A percentile compares a stretch with the other conserved stretches of the same genome.
Evolutionary conservation across 1,284 basidiomycete genomes (phyloP).

Genomic region (Cutaneotrichosporon curvatum): DNA sequence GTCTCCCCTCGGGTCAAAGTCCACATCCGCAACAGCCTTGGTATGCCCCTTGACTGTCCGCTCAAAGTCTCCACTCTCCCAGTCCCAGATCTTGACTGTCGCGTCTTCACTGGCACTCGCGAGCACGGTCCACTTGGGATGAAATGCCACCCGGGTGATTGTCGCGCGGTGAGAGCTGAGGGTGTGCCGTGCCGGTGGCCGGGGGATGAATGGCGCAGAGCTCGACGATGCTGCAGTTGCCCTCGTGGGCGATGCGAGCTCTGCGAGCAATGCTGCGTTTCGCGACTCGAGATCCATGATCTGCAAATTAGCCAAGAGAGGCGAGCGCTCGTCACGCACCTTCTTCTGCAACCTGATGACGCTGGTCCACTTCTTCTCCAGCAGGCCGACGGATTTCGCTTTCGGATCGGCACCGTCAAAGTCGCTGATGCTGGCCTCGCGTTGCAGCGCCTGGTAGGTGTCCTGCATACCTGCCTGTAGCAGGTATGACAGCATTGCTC

Average conservation of each 20-base stretch:
- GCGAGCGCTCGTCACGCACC: constrained; percentile 46
- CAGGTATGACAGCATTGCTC: constrained; percentile 77
- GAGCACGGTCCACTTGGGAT: constrained; percentile 74
- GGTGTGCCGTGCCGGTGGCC: constrained; percentile 67
- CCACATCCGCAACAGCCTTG: constrained; percentile 75
- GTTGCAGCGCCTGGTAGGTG: constrained; percentile 59
- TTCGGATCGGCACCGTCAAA: constrained; percentile 70
- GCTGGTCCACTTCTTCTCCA: constrained; percentile 94
- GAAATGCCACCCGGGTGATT: constrained; percentile 73
- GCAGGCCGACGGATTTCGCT: constrained; percentile 69
- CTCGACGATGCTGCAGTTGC: constrained; percentile 51
- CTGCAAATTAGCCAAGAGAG: constrained; percentile 44
- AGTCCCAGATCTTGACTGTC: constrained; percentile 88
- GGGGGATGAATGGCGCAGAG: constrained; percentile 67
- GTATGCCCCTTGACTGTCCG: constrained; percentile 87
- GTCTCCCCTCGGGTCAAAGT: constrained; percentile 78
- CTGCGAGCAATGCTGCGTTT: constrained; percentile 66
- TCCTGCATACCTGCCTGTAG: constrained; percentile 58
- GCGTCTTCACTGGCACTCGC: constrained; percentile 82
- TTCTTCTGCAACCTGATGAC: constrained; percentile 90
- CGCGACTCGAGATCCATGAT: constrained; percentile 83
- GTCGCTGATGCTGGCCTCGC: constrained; percentile 54
- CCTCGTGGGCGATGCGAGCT: constrained; percentile 52
- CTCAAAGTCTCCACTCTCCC: constrained; percentile 90
- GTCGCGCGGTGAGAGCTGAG: constrained; percentile 72